These are phyloP conservation scores for Trapa bicornis DNA, from an alignment of 345 rosid genomes.

Conservation along the genomic window DNA sequence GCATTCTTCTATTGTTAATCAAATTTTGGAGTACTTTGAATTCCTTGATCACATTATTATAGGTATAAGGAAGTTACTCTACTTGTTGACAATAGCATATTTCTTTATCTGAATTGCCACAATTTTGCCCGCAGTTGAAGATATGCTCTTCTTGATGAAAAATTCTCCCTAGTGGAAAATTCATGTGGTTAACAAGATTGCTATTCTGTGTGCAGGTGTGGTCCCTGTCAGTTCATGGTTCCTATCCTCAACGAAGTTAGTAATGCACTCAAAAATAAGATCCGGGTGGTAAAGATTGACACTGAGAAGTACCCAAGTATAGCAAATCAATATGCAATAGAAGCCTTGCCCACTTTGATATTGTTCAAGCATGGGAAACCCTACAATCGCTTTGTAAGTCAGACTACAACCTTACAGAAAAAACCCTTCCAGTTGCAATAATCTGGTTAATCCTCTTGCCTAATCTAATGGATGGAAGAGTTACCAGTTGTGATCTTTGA, in stretches of 20 bases:
- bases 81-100: not conserved
- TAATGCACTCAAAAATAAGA: constrained; percentile 45
- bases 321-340: constrained; percentile 59
- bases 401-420: not conserved
- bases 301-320: constrained; percentile 80
- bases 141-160: not conserved
- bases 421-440: not conserved
- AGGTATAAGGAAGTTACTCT: not conserved
- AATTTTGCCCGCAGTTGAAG: not conserved
- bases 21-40: not conserved
- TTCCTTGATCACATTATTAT: not conserved
- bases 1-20: not conserved
- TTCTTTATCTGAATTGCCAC: not conserved
- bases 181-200: not conserved
- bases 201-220: constrained; percentile 53
- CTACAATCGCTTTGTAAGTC: constrained; percentile 77
- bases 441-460: not conserved
- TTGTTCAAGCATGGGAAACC: constrained; percentile 75
- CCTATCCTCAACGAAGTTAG: constrained; percentile 73
- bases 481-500: not conserved
- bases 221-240: constrained; percentile 89
- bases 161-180: not conserved
- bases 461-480: not conserved
- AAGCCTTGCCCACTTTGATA: constrained; percentile 84
- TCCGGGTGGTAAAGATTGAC: constrained; percentile 74